Evolutionary conservation across 352 stramenopile species (phyloP), one percentile per base, ranked within the genome.

Genomic region (Globisporangium splendens): DNA sequence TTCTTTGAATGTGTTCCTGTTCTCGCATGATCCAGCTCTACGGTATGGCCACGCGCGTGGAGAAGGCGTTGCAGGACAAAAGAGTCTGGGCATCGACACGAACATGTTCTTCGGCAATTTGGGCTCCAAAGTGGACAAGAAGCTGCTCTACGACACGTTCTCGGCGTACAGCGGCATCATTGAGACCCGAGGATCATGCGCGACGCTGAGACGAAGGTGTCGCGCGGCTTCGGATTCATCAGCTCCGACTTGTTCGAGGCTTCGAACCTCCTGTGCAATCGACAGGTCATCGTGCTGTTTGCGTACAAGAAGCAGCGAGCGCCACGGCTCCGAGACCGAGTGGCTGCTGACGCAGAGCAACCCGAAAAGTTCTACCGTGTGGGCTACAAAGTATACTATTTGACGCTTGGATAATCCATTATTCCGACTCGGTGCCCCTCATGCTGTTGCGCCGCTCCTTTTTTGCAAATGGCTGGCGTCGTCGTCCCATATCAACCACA

Each of bases 21-120:
- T n/a, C n/a, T n/a, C n/a, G n/a, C 77, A 99, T 99, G 96, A 86
- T 99, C 42, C 97, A 99, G 73, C 71, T 99, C n/a, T 99, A 93
- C 72, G 93, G 93, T 21, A 90, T 97, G 54, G 93, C 96, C 2
- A 77, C 99, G 38, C 83, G 93, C 20, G 95, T 99, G 12, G 98
- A 97, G 67, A 99, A 99, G 71, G 91, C 90, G n/a, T 96, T 82
- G 21, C 86, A 98, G 59, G 96, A 99, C 72, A 93, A 92, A 98
- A 98, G 66, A 93, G 74, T 31, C 70, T 98, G 39, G 97, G 99
- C 75, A 96, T 99, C n/a, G 98, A 97, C 35, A 97, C 98, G 4
- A 99, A 99, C 74, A 79, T 99, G 4, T 99, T 99, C 72, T 83
- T 99, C 54, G 97, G 97, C 15, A 97, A 97, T 61, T 70, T 99